These are phyloP conservation scores for Linum usitatissimum DNA, from an alignment of 345 rosid species.

Conservation along the genomic window DNA sequence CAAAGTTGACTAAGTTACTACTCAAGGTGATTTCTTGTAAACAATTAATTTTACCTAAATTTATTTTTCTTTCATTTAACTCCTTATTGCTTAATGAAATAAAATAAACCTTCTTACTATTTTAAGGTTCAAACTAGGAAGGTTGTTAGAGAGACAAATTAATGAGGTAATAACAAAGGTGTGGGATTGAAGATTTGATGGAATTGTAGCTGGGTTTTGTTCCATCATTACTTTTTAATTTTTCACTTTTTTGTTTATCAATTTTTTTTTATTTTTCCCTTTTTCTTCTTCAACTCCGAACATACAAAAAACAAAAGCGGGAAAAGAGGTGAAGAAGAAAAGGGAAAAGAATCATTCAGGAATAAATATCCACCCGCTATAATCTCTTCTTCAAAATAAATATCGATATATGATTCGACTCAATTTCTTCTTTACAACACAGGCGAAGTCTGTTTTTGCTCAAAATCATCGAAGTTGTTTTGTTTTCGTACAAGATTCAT, in stretches of 20 bases:
- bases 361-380: slow-evolving; percentile 3
- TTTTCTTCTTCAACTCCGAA: slow-evolving; percentile 1
- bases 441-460: no score
- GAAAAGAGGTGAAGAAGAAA: neutral
- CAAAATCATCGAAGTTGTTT: no score
- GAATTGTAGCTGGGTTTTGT: neutral
- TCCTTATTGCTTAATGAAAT: no score
- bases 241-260: neutral
- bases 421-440: no score
- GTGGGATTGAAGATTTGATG: neutral
- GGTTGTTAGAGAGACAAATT: neutral
- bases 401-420: no score
- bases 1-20: no score
- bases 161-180: neutral
- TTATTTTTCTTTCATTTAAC: no score
- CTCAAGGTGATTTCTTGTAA: no score
- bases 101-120: no score
- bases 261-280: neutral
- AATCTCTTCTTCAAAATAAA: no score
- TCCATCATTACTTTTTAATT: neutral
- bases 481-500: no score
- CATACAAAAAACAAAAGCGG: neutral
- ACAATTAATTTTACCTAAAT: no score
- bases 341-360: neutral
- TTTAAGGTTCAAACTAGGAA: neutral